Percentiles rank a stretch among this genome's conserved stretches.
These are phyloP conservation scores for Pyrenula massariospora DNA, from an alignment of 495 filamentous ascomycete species.

Conservation along the genomic window DNA sequence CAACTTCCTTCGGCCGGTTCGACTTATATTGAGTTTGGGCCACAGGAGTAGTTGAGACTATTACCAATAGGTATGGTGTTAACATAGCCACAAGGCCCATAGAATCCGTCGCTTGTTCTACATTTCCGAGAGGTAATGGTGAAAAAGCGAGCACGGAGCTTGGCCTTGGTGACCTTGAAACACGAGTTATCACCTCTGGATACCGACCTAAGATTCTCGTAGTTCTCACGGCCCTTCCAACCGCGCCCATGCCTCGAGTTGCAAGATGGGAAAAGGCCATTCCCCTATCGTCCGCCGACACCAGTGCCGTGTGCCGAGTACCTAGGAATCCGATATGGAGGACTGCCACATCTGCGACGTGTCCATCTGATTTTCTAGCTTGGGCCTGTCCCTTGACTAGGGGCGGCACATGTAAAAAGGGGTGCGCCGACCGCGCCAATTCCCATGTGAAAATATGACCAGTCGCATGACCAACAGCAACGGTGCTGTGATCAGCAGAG, in stretches of 20 bases:
- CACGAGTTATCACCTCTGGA: conserved; percentile 45
- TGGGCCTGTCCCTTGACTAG: conserved; percentile 54
- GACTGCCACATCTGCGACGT: conserved; percentile 62
- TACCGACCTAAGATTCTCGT: conserved; percentile 87
- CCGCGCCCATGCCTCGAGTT: conserved; percentile 75
- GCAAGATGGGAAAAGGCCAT: conserved; percentile 98
- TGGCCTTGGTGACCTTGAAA: conserved; percentile 64
- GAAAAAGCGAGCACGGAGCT: conserved; percentile 93
- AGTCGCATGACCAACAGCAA: conserved; percentile 80
- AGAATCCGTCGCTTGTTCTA: conserved; percentile 74
- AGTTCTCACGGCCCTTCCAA: conserved; percentile 78
- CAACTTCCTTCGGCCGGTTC: conserved; percentile 77
- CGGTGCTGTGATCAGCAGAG: conserved; percentile 84
- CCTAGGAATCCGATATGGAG: conserved; percentile 93
- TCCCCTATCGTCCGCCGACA: conserved; percentile 88
- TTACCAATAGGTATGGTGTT: conserved; percentile 88
- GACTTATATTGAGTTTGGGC: conserved; percentile 95
- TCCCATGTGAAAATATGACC: conserved; percentile 98
- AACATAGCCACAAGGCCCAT: conserved; percentile 92
- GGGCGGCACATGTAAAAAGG: conserved; percentile 81
- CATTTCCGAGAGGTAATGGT: conserved; percentile 80
- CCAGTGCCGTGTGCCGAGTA: conserved; percentile 86
- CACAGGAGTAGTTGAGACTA: conserved; percentile 91
- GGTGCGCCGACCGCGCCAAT: conserved; percentile 61
- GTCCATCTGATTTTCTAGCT: conserved; percentile 62